Evolutionary conservation across 768 basidiomycete species (phyloP), one percentile per base, ranked within the genome.

Genomic region (Mycena latifolia): DNA sequence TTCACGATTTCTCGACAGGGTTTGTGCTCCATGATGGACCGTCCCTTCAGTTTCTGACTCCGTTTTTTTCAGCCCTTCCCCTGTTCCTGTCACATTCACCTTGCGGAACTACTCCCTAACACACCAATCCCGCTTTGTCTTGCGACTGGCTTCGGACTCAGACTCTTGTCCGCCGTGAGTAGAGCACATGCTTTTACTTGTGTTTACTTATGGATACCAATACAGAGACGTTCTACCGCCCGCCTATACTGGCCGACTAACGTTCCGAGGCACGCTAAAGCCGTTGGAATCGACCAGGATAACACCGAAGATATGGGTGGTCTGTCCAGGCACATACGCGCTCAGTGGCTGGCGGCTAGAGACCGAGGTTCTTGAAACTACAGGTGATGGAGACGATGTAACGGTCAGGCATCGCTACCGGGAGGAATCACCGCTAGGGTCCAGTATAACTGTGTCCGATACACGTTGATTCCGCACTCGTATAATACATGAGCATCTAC

Each of bases 31-130:
- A 45, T 56, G 39, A 24, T 60, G 35, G 55, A 33, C 14, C 14
- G 39, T 51, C 50, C 61, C 37, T 33, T 17, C 24, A 28, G 22
- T 33, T 24, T 31, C 29, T 56, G 35, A 69, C 57, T 61, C 48
- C 18, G 54, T 55, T 22, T 25, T 54, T 55, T 22, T 25, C 66
- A 95, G 93, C 22, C 82, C 87, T 3, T 89, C 85, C 71, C 80
- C 80, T 33, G 75, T 84, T 11, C 83, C 86, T 2, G 79, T 92
- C 17, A 73, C 80, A 9, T 85, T 96, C 67, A 78, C 77, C 18
- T 66, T 97, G 29, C 85, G 86, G 29, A 97, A 96, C 73, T 84
- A 89, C 67, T 97, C 95, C 0, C 77, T 88, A 43, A 87, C 89
- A 1, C 82, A 88, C 55, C 76, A 85, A 20, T 82, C 82, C n/a